Percentiles rank a stretch among this genome's conserved stretches.
Evolutionary conservation across 2,329 filamentous ascomycete genomes (phyloP).

Genomic region (Curvularia sp.): DNA sequence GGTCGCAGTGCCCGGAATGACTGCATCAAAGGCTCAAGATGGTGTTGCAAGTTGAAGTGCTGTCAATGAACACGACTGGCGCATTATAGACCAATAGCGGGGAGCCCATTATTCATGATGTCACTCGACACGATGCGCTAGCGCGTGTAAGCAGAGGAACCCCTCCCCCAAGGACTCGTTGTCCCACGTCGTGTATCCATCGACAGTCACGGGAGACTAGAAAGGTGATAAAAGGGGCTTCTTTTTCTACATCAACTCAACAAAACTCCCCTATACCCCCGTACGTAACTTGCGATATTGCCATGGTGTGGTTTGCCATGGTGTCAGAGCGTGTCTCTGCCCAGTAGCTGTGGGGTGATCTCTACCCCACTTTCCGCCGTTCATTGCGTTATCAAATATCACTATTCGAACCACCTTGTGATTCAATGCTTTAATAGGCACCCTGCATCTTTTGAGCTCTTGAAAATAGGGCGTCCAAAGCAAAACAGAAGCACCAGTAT

Average conservation of each 20-base stretch:
- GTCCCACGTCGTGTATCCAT: neutral
- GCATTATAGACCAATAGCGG: conserved; percentile 20
- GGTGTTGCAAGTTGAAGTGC: conserved; percentile 2
- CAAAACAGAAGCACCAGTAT: neutral
- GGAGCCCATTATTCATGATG: conserved; percentile 23
- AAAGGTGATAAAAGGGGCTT: neutral
- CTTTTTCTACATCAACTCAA: too few relatives aligned
- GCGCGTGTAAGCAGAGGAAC: neutral
- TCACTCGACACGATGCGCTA: conserved; percentile 19
- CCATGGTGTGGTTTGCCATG: neutral
- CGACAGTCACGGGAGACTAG: neutral
- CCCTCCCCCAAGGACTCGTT: neutral
- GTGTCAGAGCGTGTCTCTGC: conserved; percentile 3
- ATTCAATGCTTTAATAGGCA: neutral
- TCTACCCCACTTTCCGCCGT: neutral
- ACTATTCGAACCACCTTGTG: neutral
- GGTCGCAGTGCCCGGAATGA: conserved; percentile 35
- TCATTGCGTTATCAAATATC: neutral
- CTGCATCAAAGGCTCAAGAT: conserved; percentile 33
- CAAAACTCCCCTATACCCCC: neutral
- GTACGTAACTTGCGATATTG: neutral
- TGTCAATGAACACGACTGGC: conserved; percentile 13
- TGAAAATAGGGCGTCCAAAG: neutral
- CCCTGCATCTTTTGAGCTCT: neutral
- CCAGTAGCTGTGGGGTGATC: conserved; percentile 6